A percentile compares a stretch with the other conserved stretches of the same genome.
phyloP scores from a whole-genome alignment of 2,329 filamentous ascomycete species.

The Penicillium sp. region DNA sequence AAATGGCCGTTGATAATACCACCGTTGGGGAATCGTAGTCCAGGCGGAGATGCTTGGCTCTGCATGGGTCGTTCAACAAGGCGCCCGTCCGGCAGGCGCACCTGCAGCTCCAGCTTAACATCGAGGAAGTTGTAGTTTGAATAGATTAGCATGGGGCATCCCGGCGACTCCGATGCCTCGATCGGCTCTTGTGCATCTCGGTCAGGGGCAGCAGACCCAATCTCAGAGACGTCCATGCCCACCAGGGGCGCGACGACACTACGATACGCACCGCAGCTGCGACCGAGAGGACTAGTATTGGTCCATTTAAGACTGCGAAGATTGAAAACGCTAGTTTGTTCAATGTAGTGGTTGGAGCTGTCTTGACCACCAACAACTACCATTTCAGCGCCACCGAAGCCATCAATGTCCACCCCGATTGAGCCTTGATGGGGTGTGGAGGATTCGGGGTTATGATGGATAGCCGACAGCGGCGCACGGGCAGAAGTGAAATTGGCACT shows the following conservation, averaged over 20 bases:
- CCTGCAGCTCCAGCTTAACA: slow-evolving; percentile 91
- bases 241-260: slow-evolving; percentile 85
- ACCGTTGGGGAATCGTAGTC: slow-evolving; percentile 91
- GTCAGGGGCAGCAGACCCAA: slow-evolving; percentile 45
- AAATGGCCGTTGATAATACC: slow-evolving; percentile 95
- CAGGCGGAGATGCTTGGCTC: slow-evolving; percentile 81
- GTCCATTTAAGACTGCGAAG: slow-evolving; percentile 94
- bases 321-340: slow-evolving; percentile 98
- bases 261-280: slow-evolving; percentile 93
- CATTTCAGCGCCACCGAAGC: slow-evolving; percentile 92
- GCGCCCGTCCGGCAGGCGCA: slow-evolving; percentile 79
- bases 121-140: slow-evolving; percentile 99
- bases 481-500: slow-evolving; percentile 83
- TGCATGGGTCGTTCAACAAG: slow-evolving; percentile 84
- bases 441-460: slow-evolving; percentile 84
- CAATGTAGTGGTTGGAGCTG: slow-evolving; percentile 97
- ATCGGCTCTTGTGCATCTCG: slow-evolving; percentile 37
- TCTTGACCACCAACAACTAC: slow-evolving; percentile 95
- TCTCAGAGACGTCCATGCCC: slow-evolving; percentile 45
- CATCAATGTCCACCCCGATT: slow-evolving; percentile 86
- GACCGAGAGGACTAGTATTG: slow-evolving; percentile 79
- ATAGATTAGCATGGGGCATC: slow-evolving; percentile 85
- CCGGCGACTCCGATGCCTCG: slow-evolving; percentile 35
- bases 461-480: slow-evolving; percentile 78
- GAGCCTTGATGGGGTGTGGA: slow-evolving; percentile 83